A percentile compares a stretch with the other conserved stretches of the same genome.
Evolutionary conservation across 805 yeast species (phyloP).

Genomic region (Starmerella bombi): DNA sequence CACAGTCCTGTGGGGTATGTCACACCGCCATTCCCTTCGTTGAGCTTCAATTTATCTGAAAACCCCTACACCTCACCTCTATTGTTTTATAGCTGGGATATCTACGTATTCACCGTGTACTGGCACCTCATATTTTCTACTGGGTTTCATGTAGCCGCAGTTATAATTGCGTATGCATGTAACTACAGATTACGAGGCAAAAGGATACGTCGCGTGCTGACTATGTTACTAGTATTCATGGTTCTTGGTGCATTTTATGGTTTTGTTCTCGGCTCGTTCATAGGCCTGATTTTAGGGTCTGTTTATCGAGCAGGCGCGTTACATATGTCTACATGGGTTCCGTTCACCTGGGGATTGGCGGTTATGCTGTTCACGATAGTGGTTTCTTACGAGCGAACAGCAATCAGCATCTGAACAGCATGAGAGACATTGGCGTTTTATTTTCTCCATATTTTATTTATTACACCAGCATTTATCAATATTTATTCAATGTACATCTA

Average conservation of each 20-base stretch:
- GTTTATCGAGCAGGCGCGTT: conserved; percentile 69
- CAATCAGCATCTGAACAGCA: conserved; percentile 18
- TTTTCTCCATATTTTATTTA: no score
- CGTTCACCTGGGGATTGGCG: conserved; percentile 65
- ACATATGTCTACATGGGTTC: conserved; percentile 91
- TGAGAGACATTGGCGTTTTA: no score
- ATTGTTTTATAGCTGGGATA: conserved; percentile 55
- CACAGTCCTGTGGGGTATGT: conserved; percentile 66
- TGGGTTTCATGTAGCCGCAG: conserved; percentile 52
- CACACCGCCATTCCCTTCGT: conserved; percentile 68
- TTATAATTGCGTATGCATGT: conserved; percentile 43
- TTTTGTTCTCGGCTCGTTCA: conserved; percentile 55
- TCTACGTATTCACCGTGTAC: conserved; percentile 68
- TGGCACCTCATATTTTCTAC: conserved; percentile 68
- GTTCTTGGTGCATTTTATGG: conserved; percentile 32
- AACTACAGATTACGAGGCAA: conserved; percentile 33
- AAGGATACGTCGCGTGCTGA: conserved; percentile 25
- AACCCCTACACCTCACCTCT: conserved; percentile 36
- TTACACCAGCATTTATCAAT: no score
- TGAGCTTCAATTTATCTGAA: conserved; percentile 27
- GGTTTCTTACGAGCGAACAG: conserved; percentile 49
- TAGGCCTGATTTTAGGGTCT: conserved; percentile 63
- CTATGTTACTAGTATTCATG: conserved; percentile 32
- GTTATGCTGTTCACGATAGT: conserved; percentile 54
- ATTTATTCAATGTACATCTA: no score